Evolutionary conservation across 2,329 filamentous ascomycete genomes (phyloP).

Genomic region (Fusarium oxysporum): DNA sequence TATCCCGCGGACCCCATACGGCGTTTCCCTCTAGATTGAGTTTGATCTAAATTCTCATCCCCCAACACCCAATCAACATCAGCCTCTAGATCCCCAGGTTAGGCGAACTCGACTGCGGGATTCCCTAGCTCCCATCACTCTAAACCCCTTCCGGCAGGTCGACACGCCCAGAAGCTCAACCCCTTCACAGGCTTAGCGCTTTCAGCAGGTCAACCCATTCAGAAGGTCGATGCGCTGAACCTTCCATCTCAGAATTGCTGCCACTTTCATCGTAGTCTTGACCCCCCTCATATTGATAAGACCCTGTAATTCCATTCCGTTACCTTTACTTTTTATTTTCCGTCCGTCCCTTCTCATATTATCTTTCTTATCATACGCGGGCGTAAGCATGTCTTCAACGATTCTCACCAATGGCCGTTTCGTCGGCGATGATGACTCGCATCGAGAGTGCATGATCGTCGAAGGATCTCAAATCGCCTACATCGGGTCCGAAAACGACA

Average conservation of each 20-base stretch:
- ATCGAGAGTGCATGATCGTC: constrained; percentile 15
- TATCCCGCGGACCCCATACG: neutral
- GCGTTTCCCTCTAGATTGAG: neutral
- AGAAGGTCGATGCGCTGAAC: neutral
- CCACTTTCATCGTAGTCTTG: neutral
- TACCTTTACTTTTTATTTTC: too few relatives aligned
- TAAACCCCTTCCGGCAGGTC: neutral
- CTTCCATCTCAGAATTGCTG: neutral
- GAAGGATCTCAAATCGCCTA: constrained; percentile 17
- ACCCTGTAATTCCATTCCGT: neutral
- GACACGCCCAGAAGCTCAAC: neutral
- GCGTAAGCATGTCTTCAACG: neutral
- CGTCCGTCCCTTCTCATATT: too few relatives aligned
- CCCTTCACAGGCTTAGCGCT: neutral
- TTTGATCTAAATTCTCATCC: neutral
- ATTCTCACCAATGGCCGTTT: constrained; percentile 6
- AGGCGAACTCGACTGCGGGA: neutral
- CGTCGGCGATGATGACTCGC: neutral
- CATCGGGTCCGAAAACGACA: constrained; percentile 3
- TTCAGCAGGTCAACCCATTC: neutral
- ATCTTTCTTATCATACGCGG: too few relatives aligned
- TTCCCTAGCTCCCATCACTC: neutral
- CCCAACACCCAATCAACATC: neutral
- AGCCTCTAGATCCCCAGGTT: neutral
- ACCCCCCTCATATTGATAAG: neutral